Evolutionary conservation across 2,329 filamentous ascomycete species (phyloP).

Genomic region (Trematosphaeria pertusa): DNA sequence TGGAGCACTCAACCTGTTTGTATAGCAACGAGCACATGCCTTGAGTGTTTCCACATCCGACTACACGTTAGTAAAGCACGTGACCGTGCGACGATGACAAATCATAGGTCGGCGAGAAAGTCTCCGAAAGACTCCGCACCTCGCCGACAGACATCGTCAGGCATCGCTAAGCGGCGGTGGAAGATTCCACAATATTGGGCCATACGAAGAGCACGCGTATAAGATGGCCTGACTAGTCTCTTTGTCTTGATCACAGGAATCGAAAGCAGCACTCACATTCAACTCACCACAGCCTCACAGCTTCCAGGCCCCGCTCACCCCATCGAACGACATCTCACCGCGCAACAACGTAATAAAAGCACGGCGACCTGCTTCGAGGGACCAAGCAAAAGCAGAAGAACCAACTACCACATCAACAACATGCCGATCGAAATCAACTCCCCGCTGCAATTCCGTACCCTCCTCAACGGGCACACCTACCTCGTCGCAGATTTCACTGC

Average conservation of each 20-base stretch:
- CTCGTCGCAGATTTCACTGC: conserved; percentile 61
- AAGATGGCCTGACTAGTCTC: not conserved
- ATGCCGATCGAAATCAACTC: conserved; percentile 44
- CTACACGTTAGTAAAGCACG: not conserved
- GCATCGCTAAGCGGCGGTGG: conserved; percentile 6
- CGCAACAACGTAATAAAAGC: not conserved
- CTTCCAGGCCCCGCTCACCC: not conserved
- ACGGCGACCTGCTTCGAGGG: not conserved
- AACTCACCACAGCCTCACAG: conserved; percentile 1
- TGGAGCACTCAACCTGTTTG: too few species aligned
- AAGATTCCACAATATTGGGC: conserved; percentile 30
- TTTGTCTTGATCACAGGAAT: not conserved
- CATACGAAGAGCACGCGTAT: conserved; percentile 4
- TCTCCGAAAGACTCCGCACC: conserved; percentile 8
- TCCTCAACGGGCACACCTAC: conserved; percentile 43
- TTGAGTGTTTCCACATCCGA: not conserved
- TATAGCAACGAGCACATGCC: too few species aligned
- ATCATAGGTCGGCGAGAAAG: conserved; percentile 15
- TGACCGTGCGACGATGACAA: conserved; percentile 27
- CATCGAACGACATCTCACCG: not conserved
- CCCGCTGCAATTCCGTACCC: conserved; percentile 43
- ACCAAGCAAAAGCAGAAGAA: conserved; percentile 1
- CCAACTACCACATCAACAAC: conserved; percentile 4
- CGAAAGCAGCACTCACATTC: not conserved
- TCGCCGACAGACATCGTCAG: conserved; percentile 9